A percentile compares a stretch with the other conserved stretches of the same genome.
phyloP scores from a whole-genome alignment of 768 basidiomycete species.

The Tulasnella sp. region DNA sequence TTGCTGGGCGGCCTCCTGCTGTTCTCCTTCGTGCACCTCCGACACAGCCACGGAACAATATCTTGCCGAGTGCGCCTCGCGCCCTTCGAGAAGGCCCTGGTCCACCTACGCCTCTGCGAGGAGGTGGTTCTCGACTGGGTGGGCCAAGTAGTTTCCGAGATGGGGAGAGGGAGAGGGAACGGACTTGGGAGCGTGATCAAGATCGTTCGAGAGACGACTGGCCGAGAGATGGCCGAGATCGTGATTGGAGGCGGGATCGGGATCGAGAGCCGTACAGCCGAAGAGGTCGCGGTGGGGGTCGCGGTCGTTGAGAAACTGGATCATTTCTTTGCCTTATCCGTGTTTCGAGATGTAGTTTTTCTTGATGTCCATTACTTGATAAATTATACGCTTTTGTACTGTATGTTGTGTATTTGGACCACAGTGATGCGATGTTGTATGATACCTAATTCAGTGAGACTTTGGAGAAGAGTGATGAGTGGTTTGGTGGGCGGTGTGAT shows the following conservation, averaged over 20 bases:
- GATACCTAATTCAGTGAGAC: too few species aligned
- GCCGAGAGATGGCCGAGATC: not conserved
- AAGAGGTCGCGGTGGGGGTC: not conserved
- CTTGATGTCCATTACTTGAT: too few species aligned
- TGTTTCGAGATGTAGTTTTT: too few species aligned
- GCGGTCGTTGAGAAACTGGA: not conserved
- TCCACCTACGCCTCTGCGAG: not conserved
- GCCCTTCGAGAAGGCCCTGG: not conserved
- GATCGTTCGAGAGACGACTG: not conserved
- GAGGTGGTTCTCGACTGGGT: not conserved
- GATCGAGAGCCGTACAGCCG: not conserved
- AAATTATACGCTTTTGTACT: too few species aligned
- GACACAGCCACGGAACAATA: not conserved
- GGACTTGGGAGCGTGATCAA: not conserved
- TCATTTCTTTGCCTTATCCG: too few species aligned
- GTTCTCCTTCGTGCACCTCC: not conserved
- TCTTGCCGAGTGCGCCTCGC: slow-evolving; percentile 9
- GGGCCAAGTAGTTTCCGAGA: not conserved
- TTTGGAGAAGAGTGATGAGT: too few species aligned
- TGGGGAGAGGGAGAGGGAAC: not conserved
- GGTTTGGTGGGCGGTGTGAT: too few species aligned
- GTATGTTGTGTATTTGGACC: too few species aligned
- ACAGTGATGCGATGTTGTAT: too few species aligned
- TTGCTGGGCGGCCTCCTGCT: not conserved
- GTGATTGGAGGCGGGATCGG: not conserved